phyloP scores from a whole-genome alignment of 176 grass and related monocot species.

The Urochloa ruziziensis region DNA sequence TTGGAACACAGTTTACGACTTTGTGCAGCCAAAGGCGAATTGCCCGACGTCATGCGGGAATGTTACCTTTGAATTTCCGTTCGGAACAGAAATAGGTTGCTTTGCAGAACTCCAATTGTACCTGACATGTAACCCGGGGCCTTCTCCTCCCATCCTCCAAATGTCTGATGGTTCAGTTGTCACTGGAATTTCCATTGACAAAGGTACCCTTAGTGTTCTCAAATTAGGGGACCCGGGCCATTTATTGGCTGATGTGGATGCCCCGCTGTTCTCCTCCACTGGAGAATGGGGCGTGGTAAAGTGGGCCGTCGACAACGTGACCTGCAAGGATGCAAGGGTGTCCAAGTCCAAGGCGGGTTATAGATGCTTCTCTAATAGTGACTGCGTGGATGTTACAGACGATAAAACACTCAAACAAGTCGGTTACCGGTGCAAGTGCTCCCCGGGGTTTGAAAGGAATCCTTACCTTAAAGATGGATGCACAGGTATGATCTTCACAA shows the following conservation, averaged over 20 bases:
- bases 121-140: too few species aligned
- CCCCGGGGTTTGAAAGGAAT: conserved; percentile 33
- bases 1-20: not conserved
- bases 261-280: not conserved
- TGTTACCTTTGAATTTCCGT: conserved; percentile 22
- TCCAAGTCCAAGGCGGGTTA: not conserved
- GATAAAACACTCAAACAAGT: not conserved
- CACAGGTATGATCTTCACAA: not conserved
- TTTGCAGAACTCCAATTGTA: too few species aligned
- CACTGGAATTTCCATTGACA: too few species aligned
- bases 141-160: too few species aligned
- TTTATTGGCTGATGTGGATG: too few species aligned
- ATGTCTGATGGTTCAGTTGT: too few species aligned
- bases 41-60: conserved; percentile 22
- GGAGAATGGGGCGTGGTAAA: not conserved
- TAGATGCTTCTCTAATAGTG: conserved; percentile 7
- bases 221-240: too few species aligned
- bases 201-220: too few species aligned
- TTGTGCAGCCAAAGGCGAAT: not conserved
- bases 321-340: not conserved
- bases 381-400: conserved; percentile 4
- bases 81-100: conserved; percentile 2
- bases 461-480: conserved; percentile 41
- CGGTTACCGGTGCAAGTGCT: conserved; percentile 30
- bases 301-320: not conserved